phyloP scores from a whole-genome alignment of 257 asterid species.

The Solanum pimpinellifolium region DNA sequence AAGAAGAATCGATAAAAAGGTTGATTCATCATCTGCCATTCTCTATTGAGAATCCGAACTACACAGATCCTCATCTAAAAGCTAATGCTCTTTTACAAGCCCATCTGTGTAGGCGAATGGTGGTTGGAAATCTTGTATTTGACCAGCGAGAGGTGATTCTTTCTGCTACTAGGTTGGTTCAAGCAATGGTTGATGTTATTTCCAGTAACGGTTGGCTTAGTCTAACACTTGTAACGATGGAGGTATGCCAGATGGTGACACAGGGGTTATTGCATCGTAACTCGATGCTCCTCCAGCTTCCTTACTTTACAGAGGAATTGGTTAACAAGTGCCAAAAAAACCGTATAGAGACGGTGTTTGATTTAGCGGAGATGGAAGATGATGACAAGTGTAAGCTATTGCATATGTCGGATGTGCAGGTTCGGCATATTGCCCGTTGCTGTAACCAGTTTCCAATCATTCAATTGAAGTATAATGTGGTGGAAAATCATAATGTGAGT shows the following conservation, averaged over 20 bases:
- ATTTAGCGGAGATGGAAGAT: slow-evolving; percentile 28
- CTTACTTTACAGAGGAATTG: slow-evolving; percentile 29
- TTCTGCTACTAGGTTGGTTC: slow-evolving; percentile 19
- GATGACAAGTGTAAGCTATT: slow-evolving; percentile 23
- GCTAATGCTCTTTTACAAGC: slow-evolving; percentile 31
- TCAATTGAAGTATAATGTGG: slow-evolving; percentile 16
- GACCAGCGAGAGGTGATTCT: slow-evolving; percentile 25
- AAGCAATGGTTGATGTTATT: slow-evolving; percentile 35
- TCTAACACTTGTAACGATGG: slow-evolving; percentile 26
- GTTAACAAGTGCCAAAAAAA: slow-evolving; percentile 25
- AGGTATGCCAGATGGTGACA: slow-evolving; percentile 29
- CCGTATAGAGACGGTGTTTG: slow-evolving; percentile 22
- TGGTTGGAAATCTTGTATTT: slow-evolving; percentile 19
- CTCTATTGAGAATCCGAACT: slow-evolving; percentile 18
- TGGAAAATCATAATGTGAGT: slow-evolving; percentile 3
- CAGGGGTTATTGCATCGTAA: slow-evolving; percentile 34
- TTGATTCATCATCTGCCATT: slow-evolving; percentile 25
- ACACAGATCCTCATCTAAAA: slow-evolving; percentile 23
- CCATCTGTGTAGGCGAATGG: slow-evolving; percentile 19
- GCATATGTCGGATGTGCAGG: slow-evolving; percentile 22
- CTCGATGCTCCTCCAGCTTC: slow-evolving; percentile 27
- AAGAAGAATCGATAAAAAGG: slow-evolving; percentile 26
- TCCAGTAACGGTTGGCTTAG: slow-evolving; percentile 32
- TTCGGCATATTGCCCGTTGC: slow-evolving; percentile 23
- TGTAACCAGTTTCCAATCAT: slow-evolving; percentile 28